Evolutionary conservation across 257 asterid species (phyloP), one percentile per base, ranked within the genome.

Genomic region (Solanum rostratum): DNA sequence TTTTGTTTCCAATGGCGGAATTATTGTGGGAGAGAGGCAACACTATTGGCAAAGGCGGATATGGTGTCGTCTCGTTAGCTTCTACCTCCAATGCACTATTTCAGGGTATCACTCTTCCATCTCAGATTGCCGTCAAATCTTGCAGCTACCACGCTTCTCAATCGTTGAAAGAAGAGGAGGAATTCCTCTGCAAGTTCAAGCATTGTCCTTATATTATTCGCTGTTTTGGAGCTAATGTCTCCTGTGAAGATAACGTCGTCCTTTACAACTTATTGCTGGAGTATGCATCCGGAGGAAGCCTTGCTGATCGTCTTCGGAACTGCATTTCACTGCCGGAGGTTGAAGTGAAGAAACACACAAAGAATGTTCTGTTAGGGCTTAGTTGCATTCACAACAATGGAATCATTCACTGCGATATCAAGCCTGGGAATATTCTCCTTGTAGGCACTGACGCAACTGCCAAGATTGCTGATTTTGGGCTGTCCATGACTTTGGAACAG

Each of bases 391-490:
- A 86, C 71, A 10, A 1, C 3, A 45, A 49, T 3, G 71, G 80
- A 13, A 19, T 45, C 0, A 74, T 50, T 3, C 88, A 82, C 30
- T 82, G 80, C 10, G 85, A 14, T 20, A 9, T 27, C 1, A 83
- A 86, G 60, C 84, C 88, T 1, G 81, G 8, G 0, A 83, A 86
- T 65, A 76, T 86, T 59, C 86, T 83, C 4, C 57, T 86, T 5
- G 76, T 52, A 0, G 85, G 70, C 7, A 14, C 0, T 7, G 57
- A 24, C 5, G 39, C 8, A 15, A 49, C 27, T 2, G 65, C 80
- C 14, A 86, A 86, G 49, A 62, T 86, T 1, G 66, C 84, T 7
- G 86, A 73, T 83, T 82, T 83, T 0, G 84, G 80, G 8, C 81
- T 86, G 1, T 29, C 84, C 0, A 13, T n/a, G 7, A 60, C 13